Evolutionary conservation across 768 basidiomycete species (phyloP).

Genomic region (Hysterangium stoloniferum): DNA sequence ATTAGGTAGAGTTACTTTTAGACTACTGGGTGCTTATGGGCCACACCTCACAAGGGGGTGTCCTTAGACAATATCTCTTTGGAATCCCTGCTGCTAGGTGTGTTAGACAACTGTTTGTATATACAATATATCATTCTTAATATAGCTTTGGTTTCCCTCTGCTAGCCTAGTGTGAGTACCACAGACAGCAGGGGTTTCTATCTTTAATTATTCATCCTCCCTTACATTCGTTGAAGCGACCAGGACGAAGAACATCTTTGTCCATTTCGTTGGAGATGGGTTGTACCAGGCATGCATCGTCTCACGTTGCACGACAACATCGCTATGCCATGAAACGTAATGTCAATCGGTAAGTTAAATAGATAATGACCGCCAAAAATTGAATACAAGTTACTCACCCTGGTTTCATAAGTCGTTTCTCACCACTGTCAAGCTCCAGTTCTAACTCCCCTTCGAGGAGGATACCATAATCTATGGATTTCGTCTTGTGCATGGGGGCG

Average conservation of each 20-base stretch:
- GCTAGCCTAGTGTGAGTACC: too few relatives aligned
- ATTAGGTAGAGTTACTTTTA: too few relatives aligned
- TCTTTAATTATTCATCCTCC: too few relatives aligned
- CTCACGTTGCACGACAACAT: conserved; percentile 6
- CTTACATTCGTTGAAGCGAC: neutral
- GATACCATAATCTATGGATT: conserved; percentile 5
- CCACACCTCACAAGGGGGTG: too few relatives aligned
- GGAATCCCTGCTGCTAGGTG: too few relatives aligned
- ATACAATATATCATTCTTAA: too few relatives aligned
- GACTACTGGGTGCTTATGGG: too few relatives aligned
- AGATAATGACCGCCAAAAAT: neutral
- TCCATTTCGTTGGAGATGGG: neutral
- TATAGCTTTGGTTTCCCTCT: too few relatives aligned
- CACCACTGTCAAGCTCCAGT: conserved; percentile 1
- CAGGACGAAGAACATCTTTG: neutral
- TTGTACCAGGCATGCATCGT: conserved; percentile 2
- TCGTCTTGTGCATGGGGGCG: conserved; percentile 2
- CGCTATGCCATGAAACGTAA: neutral
- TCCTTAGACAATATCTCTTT: too few relatives aligned
- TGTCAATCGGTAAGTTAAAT: neutral
- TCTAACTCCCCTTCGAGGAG: conserved; percentile 6
- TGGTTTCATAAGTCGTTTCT: neutral
- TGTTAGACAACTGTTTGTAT: too few relatives aligned
- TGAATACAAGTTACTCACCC: neutral
- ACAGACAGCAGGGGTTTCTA: too few relatives aligned